These are phyloP conservation scores for Wickerhamiella dianesei DNA, from an alignment of 805 yeast genomes.

Conservation along the genomic window DNA sequence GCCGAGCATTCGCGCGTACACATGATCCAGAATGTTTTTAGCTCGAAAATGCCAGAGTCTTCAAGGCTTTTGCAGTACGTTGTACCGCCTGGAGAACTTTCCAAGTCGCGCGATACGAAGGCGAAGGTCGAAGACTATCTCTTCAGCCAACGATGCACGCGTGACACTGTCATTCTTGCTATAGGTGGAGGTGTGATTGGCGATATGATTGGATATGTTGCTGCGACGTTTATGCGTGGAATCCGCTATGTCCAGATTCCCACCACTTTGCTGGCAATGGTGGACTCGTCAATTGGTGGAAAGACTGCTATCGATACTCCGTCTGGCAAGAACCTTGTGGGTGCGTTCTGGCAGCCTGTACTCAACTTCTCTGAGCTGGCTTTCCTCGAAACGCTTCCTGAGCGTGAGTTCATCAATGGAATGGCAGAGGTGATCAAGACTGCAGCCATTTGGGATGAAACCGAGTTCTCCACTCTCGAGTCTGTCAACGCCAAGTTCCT, in stretches of 20 bases:
- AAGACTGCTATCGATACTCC: conserved; percentile 98
- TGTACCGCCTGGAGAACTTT: conserved; percentile 87
- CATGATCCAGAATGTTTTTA: neutral
- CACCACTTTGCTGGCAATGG: conserved; percentile 90
- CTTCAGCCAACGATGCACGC: conserved; percentile 71
- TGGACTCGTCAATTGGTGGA: conserved; percentile 95
- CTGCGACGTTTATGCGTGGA: conserved; percentile 99
- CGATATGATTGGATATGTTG: conserved; percentile 97
- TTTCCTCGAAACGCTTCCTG: conserved; percentile 78
- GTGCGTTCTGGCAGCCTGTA: conserved; percentile 95
- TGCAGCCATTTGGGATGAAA: conserved; percentile 94
- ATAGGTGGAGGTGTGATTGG: conserved; percentile 98
- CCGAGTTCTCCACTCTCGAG: conserved; percentile 76
- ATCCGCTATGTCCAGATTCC: conserved; percentile 89
- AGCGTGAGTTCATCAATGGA: conserved; percentile 90
- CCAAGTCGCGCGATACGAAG: conserved; percentile 77
- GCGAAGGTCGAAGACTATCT: conserved; percentile 87
- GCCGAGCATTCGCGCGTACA: conserved; percentile 20
- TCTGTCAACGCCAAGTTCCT: conserved; percentile 56
- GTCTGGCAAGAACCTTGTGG: conserved; percentile 85
- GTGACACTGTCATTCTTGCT: conserved; percentile 89
- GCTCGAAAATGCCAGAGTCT: conserved; percentile 11
- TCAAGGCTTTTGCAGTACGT: conserved; percentile 54
- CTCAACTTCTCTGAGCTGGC: conserved; percentile 78
- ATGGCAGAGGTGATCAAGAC: conserved; percentile 98